phyloP scores from a whole-genome alignment of 768 basidiomycete species.

The Calocybe cyanea region DNA sequence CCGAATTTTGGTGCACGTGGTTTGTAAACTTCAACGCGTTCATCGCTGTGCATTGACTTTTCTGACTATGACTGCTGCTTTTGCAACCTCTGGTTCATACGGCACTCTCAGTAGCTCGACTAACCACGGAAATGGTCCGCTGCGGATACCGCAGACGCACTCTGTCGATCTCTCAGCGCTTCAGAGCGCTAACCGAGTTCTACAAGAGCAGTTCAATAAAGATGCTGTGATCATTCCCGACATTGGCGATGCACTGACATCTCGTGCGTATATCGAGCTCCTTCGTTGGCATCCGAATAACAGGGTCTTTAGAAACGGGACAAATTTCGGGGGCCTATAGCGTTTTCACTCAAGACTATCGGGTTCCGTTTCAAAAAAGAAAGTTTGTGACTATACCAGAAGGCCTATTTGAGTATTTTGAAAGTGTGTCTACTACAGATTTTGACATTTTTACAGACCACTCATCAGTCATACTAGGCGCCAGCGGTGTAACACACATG shows the following conservation, averaged over 20 bases:
- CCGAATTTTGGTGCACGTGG: neutral
- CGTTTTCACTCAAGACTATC: slow-evolving; percentile 71
- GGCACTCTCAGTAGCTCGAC: slow-evolving; percentile 5
- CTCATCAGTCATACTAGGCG: slow-evolving; percentile 36
- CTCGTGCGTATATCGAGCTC: slow-evolving; percentile 40
- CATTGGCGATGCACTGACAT: slow-evolving; percentile 61
- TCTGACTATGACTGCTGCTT: slow-evolving; percentile 16
- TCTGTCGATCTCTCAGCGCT: slow-evolving; percentile 59
- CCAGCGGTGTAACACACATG: slow-evolving; percentile 75
- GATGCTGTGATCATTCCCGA: slow-evolving; percentile 76
- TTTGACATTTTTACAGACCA: neutral
- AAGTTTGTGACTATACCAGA: slow-evolving; percentile 77
- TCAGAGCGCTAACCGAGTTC: slow-evolving; percentile 60
- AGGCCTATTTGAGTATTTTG: slow-evolving; percentile 72
- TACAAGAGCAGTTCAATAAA: slow-evolving; percentile 67
- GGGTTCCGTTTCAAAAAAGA: slow-evolving; percentile 77
- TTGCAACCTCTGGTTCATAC: slow-evolving; percentile 17
- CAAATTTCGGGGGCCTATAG: slow-evolving; percentile 77
- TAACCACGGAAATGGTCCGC: neutral
- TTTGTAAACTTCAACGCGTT: slow-evolving; percentile 1
- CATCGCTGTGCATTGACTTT: no score
- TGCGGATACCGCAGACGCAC: slow-evolving; percentile 23
- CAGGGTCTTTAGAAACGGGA: slow-evolving; percentile 44
- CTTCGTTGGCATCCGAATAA: neutral
- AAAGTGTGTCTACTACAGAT: slow-evolving; percentile 43